Evolutionary conservation across 106 monocot genomes (phyloP).

Genomic region (Apostasia shenzhenica): DNA sequence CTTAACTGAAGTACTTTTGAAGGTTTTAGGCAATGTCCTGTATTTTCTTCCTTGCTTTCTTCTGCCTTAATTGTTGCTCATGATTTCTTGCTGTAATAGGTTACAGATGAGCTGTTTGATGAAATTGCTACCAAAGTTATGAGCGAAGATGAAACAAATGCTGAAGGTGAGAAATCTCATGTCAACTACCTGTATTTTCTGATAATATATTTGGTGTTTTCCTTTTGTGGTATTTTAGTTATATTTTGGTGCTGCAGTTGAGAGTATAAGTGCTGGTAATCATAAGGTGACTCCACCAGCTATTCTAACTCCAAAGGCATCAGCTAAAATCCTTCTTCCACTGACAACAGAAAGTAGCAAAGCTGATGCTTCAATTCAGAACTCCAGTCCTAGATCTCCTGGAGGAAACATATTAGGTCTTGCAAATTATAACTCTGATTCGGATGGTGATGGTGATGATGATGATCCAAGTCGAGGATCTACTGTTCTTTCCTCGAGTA

Average conservation of each 20-base stretch:
- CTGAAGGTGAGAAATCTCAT: constrained; percentile 23
- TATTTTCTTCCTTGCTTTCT: neutral
- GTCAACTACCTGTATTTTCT: neutral
- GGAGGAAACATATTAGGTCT: constrained; percentile 59
- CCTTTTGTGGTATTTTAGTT: constrained; percentile 2
- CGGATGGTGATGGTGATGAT: constrained; percentile 44
- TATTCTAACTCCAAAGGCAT: constrained; percentile 20
- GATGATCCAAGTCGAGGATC: constrained; percentile 20
- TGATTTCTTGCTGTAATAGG: constrained; percentile 27
- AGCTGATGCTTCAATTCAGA: constrained; percentile 12
- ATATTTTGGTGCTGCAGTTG: constrained; percentile 26
- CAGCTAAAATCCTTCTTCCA: constrained; percentile 30
- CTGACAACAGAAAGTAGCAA: constrained; percentile 15
- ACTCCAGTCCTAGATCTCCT: constrained; percentile 20
- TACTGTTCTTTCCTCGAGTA: constrained; percentile 6
- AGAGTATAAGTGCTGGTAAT: constrained; percentile 15
- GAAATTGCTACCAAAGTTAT: constrained; percentile 78
- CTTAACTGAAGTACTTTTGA: constrained; percentile 70
- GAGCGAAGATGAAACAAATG: constrained; percentile 40
- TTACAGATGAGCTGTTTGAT: constrained; percentile 82
- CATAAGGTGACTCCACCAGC: constrained; percentile 21
- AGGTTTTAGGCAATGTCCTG: constrained; percentile 26
- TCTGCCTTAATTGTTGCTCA: neutral
- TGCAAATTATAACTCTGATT: constrained; percentile 61
- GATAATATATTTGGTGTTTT: neutral